Percentiles rank a stretch among this genome's conserved stretches.
Conservation (phyloP, 805 yeast genomes). For the Saccharomycopsis fodiens region DNA sequence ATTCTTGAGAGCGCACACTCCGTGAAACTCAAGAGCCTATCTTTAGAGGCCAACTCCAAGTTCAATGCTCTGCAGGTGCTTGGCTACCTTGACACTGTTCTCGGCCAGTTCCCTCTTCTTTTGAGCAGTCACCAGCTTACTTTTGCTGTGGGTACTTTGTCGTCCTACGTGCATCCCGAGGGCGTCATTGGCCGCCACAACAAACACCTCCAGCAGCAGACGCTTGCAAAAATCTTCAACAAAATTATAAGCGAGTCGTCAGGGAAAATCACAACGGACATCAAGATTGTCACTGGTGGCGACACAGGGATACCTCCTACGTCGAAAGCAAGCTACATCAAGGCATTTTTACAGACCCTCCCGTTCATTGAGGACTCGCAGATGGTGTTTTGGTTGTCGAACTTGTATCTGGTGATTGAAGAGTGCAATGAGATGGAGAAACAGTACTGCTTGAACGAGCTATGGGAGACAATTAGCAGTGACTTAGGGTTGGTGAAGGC, state of each 20-base stretch:
- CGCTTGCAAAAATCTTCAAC: slow-evolving; percentile 3
- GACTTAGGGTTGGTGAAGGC: slow-evolving; percentile 14
- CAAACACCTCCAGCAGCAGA: slow-evolving; percentile 6
- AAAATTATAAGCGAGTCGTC: slow-evolving; percentile 6
- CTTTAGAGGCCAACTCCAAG: slow-evolving; percentile 11
- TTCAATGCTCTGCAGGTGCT: slow-evolving; percentile 6
- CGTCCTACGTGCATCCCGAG: slow-evolving; percentile 7
- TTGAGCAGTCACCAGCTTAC: slow-evolving; percentile 16
- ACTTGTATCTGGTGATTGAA: slow-evolving; percentile 2
- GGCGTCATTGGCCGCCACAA: slow-evolving; percentile 10
- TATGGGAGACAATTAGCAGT: slow-evolving; percentile 15
- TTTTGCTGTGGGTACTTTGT: slow-evolving; percentile 8
- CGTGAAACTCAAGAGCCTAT: slow-evolving; percentile 15
- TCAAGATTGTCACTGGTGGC: background rate
- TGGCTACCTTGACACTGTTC: slow-evolving; percentile 7
- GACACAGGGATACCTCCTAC: slow-evolving; percentile 9
- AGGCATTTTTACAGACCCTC: slow-evolving; percentile 10
- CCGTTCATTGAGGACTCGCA: slow-evolving; percentile 13
- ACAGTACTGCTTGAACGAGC: slow-evolving; percentile 8
- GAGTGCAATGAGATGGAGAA: slow-evolving; percentile 5
- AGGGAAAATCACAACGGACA: slow-evolving; percentile 2
- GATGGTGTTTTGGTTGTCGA: slow-evolving; percentile 10
- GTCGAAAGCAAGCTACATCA: slow-evolving; percentile 8
- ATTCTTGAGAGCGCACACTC: slow-evolving; percentile 17
- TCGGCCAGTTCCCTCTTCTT: slow-evolving; percentile 18